Base-by-base conservation (phyloP, 441 rosid species). In the Euphorbia celastroides region DNA sequence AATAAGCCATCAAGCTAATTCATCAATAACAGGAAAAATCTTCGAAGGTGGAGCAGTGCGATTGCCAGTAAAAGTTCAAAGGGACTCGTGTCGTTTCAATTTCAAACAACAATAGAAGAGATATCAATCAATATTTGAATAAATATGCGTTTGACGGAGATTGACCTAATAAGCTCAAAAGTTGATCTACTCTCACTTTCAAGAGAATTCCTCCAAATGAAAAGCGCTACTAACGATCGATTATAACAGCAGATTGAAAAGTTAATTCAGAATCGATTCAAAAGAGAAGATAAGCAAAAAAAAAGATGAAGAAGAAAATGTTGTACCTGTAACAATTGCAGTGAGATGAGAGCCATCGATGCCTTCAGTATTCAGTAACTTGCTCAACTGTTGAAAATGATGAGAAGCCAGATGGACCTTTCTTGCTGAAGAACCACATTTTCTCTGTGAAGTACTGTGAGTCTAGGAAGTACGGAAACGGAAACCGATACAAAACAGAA, bases 311-410 rank as follows among this genome's bases (percentile, higher is more conserved):
- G n/a, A n/a, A 31, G 34, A 16, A 2, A 25, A 48, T 28, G 6
- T 8, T 8, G 22, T n/a, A 80, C 84, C 84, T 80, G 84, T 77
- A 41, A 80, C 78, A 77, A 80, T 70, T 31, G 84, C 84, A 48
- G 81, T 80, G 56, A 80, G 84, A 54, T 75, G 77, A 30, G 80
- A 75, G 23, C 71, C 81, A 73, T 80, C 81, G 44, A 77, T 62
- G 57, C 79, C 84, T 1, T 69, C 57, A 0, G n/a, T n/a, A n/a
- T n/a, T n/a, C n/a, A n/a, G 84, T 77, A 10, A 77, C 81, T 69
- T 80, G 76, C 76, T 77, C 84, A 0, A 81, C 84, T 5, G 84
- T 80, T 61, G 84, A 80, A 48, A 79, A 77, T 19, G 76, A 55
- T 20, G 81, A 80, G 72, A 80, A 80, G 63, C 84, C 81, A 42